Evolutionary conservation across 805 yeast genomes (phyloP).

Genomic region (Blastobotrys americana): DNA sequence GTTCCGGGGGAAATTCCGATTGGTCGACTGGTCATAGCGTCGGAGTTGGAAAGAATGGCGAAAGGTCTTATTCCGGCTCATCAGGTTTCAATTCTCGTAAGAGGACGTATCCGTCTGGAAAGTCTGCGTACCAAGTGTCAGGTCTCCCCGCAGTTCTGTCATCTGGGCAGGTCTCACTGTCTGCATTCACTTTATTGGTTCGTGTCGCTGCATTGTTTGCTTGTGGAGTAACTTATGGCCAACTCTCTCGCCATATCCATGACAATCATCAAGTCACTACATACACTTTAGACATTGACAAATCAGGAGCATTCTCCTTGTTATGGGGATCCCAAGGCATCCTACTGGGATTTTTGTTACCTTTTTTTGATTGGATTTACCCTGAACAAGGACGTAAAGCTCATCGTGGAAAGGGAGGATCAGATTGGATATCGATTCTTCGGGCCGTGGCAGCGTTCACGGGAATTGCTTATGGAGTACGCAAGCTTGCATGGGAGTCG

Average conservation of each 20-base stretch:
- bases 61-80: background rate
- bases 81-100: background rate
- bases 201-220: slow-evolving; percentile 20
- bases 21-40: background rate
- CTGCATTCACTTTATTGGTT: slow-evolving; percentile 12
- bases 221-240: slow-evolving; percentile 28
- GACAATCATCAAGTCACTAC: slow-evolving; percentile 25
- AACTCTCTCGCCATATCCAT: slow-evolving; percentile 25
- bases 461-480: slow-evolving; percentile 34
- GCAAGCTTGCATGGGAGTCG: slow-evolving; percentile 32
- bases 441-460: slow-evolving; percentile 35
- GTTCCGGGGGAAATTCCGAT: background rate
- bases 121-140: background rate
- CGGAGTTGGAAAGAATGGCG: no score
- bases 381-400: slow-evolving; percentile 14
- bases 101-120: slow-evolving; percentile 2
- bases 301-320: slow-evolving; percentile 20
- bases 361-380: slow-evolving; percentile 22
- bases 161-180: slow-evolving; percentile 15
- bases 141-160: slow-evolving; percentile 9
- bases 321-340: slow-evolving; percentile 28
- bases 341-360: slow-evolving; percentile 24
- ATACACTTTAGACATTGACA: slow-evolving; percentile 20
- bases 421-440: slow-evolving; percentile 31
- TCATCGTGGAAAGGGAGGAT: slow-evolving; percentile 19